Evolutionary conservation across 2,329 filamentous ascomycete species (phyloP).

Genomic region (Xylaria sp.): DNA sequence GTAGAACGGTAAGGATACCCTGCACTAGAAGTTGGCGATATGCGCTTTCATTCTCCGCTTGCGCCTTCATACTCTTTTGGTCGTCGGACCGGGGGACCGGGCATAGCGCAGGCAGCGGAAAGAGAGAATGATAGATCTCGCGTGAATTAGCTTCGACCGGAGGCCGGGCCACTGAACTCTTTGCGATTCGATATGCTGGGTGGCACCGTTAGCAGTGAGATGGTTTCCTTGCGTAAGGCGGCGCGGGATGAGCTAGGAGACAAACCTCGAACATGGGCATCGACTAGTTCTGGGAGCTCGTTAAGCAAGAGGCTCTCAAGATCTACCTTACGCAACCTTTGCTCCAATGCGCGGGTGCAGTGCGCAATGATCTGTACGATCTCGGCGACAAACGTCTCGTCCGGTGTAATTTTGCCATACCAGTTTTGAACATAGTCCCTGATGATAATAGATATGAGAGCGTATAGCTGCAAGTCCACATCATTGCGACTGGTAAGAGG

Average conservation of each 20-base stretch:
- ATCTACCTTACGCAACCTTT: constrained; percentile 81
- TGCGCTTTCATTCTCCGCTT: constrained; percentile 74
- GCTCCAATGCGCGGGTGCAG: constrained; percentile 84
- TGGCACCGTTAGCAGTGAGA: constrained; percentile 16
- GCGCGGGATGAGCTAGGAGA: constrained; percentile 16
- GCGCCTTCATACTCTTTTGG: constrained; percentile 55
- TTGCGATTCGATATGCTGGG: constrained; percentile 73
- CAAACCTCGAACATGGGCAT: constrained; percentile 78
- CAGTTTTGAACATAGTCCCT: constrained; percentile 89
- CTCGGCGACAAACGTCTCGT: constrained; percentile 85
- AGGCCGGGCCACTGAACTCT: constrained; percentile 57
- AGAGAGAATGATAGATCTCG: constrained; percentile 80
- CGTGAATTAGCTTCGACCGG: constrained; percentile 65
- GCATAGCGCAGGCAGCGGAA: constrained; percentile 77
- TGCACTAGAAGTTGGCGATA: constrained; percentile 91
- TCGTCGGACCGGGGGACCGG: constrained; percentile 68
- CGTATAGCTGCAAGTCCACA: constrained; percentile 90
- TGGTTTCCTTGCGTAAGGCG: not conserved
- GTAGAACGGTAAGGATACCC: constrained; percentile 76
- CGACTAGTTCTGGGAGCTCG: constrained; percentile 81
- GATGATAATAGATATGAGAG: constrained; percentile 84
- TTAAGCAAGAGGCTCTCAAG: constrained; percentile 82
- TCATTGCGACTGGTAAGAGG: constrained; percentile 93
- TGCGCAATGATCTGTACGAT: constrained; percentile 90
- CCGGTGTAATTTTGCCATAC: constrained; percentile 91